A percentile compares a stretch with the other conserved stretches of the same genome.
These are phyloP conservation scores for Coemansia sp. DNA, from an alignment of 192 early-diverging fungal species.

Conservation along the genomic window DNA sequence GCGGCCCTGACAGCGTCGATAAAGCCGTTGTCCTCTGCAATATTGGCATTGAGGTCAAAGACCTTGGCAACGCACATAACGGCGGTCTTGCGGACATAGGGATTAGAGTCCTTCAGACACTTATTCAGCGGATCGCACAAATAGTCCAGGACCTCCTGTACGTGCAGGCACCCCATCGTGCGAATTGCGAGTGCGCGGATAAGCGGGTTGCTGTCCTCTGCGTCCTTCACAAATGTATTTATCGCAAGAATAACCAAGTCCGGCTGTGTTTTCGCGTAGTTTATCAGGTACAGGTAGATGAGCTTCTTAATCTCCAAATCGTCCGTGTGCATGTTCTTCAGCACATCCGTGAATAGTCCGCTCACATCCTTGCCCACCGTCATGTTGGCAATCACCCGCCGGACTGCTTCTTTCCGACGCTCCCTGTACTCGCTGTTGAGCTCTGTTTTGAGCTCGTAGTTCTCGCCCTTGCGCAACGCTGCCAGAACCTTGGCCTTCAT, in stretches of 20 bases:
- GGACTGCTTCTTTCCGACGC: conserved; percentile 93
- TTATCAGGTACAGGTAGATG: conserved; percentile 96
- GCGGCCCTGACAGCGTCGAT: conserved; percentile 79
- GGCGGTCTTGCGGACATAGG: conserved; percentile 97
- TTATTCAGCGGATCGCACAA: conserved; percentile 83
- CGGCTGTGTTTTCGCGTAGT: conserved; percentile 89
- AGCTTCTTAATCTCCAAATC: conserved; percentile 83
- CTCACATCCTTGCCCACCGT: conserved; percentile 99
- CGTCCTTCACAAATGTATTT: conserved; percentile 87
- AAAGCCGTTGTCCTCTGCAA: conserved; percentile 93
- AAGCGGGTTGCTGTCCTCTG: conserved; percentile 88
- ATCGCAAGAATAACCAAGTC: conserved; percentile 94
- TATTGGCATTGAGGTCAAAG: conserved; percentile 82
- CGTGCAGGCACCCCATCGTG: conserved; percentile 96
- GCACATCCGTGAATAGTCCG: conserved; percentile 91
- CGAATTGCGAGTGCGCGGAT: conserved; percentile 94
- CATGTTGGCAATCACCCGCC: conserved; percentile 99
- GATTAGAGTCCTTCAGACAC: conserved; percentile 82
- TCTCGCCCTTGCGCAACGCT: conserved; percentile 68
- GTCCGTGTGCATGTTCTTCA: conserved; percentile 99
- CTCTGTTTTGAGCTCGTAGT: conserved; percentile 96
- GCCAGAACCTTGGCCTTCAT: conserved; percentile 52
- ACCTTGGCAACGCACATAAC: conserved; percentile 95
- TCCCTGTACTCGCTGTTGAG: conserved; percentile 97
- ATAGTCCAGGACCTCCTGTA: conserved; percentile 84